Evolutionary conservation across 768 basidiomycete species (phyloP), one percentile per base, ranked within the genome.

Genomic region (Cystobasidium tubakii): DNA sequence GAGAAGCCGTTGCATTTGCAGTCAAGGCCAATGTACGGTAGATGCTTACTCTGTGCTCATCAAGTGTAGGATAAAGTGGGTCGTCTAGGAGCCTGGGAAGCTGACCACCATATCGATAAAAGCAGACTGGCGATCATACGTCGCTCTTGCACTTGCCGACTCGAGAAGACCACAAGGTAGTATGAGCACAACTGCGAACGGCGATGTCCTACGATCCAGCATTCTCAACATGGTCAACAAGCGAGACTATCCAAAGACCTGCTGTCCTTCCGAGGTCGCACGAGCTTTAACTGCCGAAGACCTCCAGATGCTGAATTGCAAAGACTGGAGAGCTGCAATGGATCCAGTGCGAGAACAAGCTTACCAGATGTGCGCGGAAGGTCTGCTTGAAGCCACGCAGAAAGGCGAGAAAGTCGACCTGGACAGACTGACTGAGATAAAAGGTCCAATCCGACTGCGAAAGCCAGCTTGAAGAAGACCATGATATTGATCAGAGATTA

Each of bases 221-320:
- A 69, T 69, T 12, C 31, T 50, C 23, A 43, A 15, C 29, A 50
- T 69, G 66, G 31, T 69, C 42, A 23, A n/a, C 43, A 69, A 44
- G 19, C 66, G 66, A 27, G 66, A 69, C 6, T 53, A 44, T 27
- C 66, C 66, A 3, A 69, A 69, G 46, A 69, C 66, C 13, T 69
- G 66, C 46, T 69, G 66, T 31, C 66, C 66, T 2, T 69, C 66
- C 19, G 66, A 69, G 31, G 66, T 69, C 10, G 66, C 66, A 25
- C 7, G 66, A 23, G 66, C 66, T 7, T 54, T 69, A 27, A 43
- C 66, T 15, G n/a, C 44, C 21, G 29, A 69, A 46, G 46, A 69
- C 7, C 36, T 69, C 7, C 25, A 23, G 7, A 36, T 13, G 23
- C 27, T 69, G 31, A 10, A 50, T 31, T 69, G 66, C 46, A 31